phyloP scores from a whole-genome alignment of 164 flowering plant genomes.

The Akebia trifoliata region DNA sequence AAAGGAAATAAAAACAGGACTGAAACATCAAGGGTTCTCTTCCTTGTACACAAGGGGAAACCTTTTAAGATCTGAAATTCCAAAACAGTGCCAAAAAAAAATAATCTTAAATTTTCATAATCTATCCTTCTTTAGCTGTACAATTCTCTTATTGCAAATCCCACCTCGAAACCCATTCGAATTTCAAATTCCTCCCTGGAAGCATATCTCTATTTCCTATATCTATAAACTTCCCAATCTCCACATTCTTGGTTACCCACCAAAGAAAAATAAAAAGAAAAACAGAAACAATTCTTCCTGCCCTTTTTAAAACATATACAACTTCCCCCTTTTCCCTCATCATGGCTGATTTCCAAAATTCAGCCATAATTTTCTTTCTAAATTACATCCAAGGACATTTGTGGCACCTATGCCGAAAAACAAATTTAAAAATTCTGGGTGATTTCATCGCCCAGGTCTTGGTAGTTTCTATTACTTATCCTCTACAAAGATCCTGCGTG shows the following conservation, averaged over 20 bases:
- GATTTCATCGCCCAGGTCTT: no score
- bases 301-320: not conserved
- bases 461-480: constrained; percentile 59
- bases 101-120: not conserved
- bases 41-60: not conserved
- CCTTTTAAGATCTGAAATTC: not conserved
- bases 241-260: constrained; percentile 5
- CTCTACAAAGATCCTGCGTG: constrained; percentile 57
- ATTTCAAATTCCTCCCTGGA: not conserved
- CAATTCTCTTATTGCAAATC: not conserved
- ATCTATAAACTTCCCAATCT: no score
- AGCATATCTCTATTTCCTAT: not conserved
- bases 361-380: not conserved
- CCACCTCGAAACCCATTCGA: constrained; percentile 8
- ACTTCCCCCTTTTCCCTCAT: not conserved
- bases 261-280: not conserved
- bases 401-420: no score
- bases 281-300: not conserved
- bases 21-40: not conserved
- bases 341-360: constrained; percentile 16
- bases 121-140: not conserved
- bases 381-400: no score
- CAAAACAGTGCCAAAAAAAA: not conserved
- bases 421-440: no score
- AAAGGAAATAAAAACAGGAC: no score